Evolutionary conservation across 2,329 filamentous ascomycete genomes (phyloP).

Genomic region (Didymella glomerata): DNA sequence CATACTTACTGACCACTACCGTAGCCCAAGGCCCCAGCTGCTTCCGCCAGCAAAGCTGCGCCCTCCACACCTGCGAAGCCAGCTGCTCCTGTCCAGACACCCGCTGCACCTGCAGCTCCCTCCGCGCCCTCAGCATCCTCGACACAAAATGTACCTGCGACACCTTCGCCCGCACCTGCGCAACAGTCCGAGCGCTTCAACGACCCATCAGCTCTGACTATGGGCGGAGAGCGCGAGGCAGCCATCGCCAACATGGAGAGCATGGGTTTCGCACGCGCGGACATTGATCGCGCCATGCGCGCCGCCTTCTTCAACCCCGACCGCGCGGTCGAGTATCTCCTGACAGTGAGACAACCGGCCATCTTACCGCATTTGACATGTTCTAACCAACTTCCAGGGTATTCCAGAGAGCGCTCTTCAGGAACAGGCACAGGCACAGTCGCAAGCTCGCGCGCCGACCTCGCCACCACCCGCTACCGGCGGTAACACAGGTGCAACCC

Average conservation of each 20-base stretch:
- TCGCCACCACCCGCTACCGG: constrained; percentile 55
- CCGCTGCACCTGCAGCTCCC: constrained; percentile 66
- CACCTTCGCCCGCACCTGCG: constrained; percentile 59
- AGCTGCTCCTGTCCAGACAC: constrained; percentile 56
- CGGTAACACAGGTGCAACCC: constrained; percentile 55
- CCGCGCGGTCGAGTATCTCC: constrained; percentile 93
- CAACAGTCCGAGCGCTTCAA: constrained; percentile 63
- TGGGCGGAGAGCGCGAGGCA: constrained; percentile 81
- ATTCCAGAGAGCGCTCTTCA: constrained; percentile 86
- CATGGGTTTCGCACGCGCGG: constrained; percentile 90
- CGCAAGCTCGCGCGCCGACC: constrained; percentile 52
- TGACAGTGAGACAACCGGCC: constrained; percentile 70
- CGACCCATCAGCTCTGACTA: constrained; percentile 82
- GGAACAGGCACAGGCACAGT: constrained; percentile 64
- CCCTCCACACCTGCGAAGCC: constrained; percentile 65
- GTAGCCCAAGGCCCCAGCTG: constrained; percentile 74
- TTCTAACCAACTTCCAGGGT: constrained; percentile 65
- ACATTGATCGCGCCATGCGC: constrained; percentile 93
- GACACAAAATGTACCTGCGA: constrained; percentile 59
- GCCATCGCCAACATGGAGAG: constrained; percentile 93
- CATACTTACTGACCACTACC: constrained; percentile 29
- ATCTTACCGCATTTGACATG: constrained; percentile 6
- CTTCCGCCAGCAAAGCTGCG: constrained; percentile 59
- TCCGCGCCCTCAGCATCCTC: constrained; percentile 53
- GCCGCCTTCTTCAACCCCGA: constrained; percentile 97